Percentiles rank a stretch among this genome's conserved stretches.
phyloP scores from a whole-genome alignment of 164 flowering plant genomes.

The Paratinospora sagittata region DNA sequence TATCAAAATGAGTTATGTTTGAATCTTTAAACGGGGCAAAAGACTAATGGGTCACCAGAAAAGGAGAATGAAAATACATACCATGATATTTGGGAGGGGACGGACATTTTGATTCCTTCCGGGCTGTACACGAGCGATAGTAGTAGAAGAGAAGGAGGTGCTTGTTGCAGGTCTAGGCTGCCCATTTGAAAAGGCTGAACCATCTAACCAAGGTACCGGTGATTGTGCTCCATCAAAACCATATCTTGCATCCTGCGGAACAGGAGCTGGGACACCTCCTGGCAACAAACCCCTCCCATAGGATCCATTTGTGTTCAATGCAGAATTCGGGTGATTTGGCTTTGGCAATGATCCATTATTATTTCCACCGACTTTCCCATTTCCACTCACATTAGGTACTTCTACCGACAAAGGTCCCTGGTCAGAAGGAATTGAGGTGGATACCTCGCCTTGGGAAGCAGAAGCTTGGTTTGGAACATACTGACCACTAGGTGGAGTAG shows the following conservation, averaged over 20 bases:
- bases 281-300: slow-evolving; percentile 40
- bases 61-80: slow-evolving; percentile 13
- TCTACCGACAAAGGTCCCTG: slow-evolving; percentile 49
- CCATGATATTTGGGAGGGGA: slow-evolving; percentile 47
- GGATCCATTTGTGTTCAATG: slow-evolving; percentile 34
- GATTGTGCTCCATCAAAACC: slow-evolving; percentile 41
- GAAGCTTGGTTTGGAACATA: slow-evolving; percentile 29
- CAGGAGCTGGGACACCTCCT: slow-evolving; percentile 43
- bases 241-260: slow-evolving; percentile 52
- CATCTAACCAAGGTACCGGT: slow-evolving; percentile 43
- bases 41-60: neutral
- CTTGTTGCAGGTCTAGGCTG: too few species aligned
- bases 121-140: slow-evolving; percentile 30
- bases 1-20: neutral
- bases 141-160: slow-evolving; percentile 22
- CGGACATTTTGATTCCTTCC: slow-evolving; percentile 47
- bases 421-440: slow-evolving; percentile 42
- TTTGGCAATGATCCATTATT: slow-evolving; percentile 37
- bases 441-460: slow-evolving; percentile 32
- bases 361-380: slow-evolving; percentile 26
- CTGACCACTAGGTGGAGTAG: slow-evolving; percentile 37
- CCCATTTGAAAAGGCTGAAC: slow-evolving; percentile 30
- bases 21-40: neutral
- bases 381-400: slow-evolving; percentile 32
- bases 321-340: slow-evolving; percentile 33